Evolutionary conservation across 2,329 filamentous ascomycete species (phyloP).

Genomic region (Botryosphaeria dothidea): DNA sequence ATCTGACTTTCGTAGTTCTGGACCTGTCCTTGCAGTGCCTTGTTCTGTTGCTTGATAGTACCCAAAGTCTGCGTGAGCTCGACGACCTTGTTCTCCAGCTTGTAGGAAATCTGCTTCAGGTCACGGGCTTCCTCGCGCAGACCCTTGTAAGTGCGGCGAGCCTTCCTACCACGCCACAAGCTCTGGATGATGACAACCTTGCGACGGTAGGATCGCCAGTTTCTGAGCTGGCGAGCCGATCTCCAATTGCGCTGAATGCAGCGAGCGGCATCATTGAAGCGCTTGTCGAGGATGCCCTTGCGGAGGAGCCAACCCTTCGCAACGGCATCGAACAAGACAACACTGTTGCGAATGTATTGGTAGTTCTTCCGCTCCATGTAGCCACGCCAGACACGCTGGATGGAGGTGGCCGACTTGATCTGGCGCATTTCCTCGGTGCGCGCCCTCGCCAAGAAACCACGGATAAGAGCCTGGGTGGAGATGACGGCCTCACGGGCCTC

Average conservation of each 20-base stretch:
- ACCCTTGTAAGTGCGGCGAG: constrained; percentile 83
- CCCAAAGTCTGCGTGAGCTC: constrained; percentile 94
- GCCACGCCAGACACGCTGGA: constrained; percentile 93
- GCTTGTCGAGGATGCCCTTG: constrained; percentile 90
- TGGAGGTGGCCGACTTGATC: constrained; percentile 85
- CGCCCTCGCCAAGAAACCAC: constrained; percentile 77
- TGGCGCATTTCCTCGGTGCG: constrained; percentile 78
- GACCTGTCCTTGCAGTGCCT: constrained; percentile 80
- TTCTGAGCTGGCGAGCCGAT: constrained; percentile 71
- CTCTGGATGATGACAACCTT: constrained; percentile 90
- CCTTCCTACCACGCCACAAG: constrained; percentile 83
- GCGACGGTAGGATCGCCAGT: constrained; percentile 85
- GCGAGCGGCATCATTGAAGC: constrained; percentile 85
- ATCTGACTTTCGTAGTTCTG: constrained; percentile 96
- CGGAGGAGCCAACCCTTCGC: constrained; percentile 91
- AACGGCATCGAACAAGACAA: constrained; percentile 84
- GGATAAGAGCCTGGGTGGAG: constrained; percentile 72
- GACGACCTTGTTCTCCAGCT: constrained; percentile 98
- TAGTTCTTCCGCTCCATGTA: constrained; percentile 85
- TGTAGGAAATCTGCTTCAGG: constrained; percentile 99
- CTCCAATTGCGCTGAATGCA: constrained; percentile 92
- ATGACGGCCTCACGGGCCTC: constrained; percentile 82
- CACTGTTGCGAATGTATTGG: constrained; percentile 73
- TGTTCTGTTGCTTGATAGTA: constrained; percentile 93
- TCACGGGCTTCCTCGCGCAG: constrained; percentile 94